Evolutionary conservation across 495 filamentous ascomycete species (phyloP).

Genomic region (Tuber borchii): DNA sequence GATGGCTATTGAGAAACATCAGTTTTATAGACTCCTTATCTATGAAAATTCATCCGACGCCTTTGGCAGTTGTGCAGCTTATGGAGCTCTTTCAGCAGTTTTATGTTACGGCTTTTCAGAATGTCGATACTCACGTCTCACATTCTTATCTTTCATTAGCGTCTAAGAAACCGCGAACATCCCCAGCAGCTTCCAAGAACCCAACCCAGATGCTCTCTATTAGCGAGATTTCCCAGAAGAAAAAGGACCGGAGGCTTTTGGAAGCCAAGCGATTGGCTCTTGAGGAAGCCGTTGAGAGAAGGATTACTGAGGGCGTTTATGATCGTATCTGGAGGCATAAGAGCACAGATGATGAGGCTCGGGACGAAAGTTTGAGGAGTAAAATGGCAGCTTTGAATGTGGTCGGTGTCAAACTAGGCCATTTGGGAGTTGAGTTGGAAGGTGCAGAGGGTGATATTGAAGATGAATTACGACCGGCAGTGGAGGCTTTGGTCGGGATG

Average conservation of each 20-base stretch:
- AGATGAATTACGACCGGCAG: constrained; percentile 58
- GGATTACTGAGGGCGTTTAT: constrained; percentile 81
- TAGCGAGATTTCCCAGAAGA: constrained; percentile 70
- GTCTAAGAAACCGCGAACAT: constrained; percentile 38
- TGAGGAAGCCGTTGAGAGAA: constrained; percentile 87
- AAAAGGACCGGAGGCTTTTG: constrained; percentile 66
- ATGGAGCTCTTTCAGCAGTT: constrained; percentile 91
- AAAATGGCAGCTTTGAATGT: constrained; percentile 86
- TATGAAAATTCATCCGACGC: constrained; percentile 77
- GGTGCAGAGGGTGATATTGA: constrained; percentile 36
- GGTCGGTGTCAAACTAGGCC: constrained; percentile 79
- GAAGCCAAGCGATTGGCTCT: constrained; percentile 67
- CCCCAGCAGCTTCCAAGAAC: constrained; percentile 48
- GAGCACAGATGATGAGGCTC: constrained; percentile 85
- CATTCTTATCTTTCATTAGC: constrained; percentile 37
- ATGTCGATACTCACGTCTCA: constrained; percentile 83
- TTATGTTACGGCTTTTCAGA: constrained; percentile 71
- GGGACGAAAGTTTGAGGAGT: constrained; percentile 90
- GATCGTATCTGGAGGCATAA: constrained; percentile 82
- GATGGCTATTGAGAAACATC: constrained; percentile 28
- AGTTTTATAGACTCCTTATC: constrained; percentile 89
- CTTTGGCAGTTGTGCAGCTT: constrained; percentile 75
- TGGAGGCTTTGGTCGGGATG: constrained; percentile 73
- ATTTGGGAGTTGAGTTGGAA: constrained; percentile 72
- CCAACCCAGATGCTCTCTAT: constrained; percentile 79